Base-by-base conservation (phyloP, 2,329 filamentous ascomycete species). In the Penicillium sp. region DNA sequence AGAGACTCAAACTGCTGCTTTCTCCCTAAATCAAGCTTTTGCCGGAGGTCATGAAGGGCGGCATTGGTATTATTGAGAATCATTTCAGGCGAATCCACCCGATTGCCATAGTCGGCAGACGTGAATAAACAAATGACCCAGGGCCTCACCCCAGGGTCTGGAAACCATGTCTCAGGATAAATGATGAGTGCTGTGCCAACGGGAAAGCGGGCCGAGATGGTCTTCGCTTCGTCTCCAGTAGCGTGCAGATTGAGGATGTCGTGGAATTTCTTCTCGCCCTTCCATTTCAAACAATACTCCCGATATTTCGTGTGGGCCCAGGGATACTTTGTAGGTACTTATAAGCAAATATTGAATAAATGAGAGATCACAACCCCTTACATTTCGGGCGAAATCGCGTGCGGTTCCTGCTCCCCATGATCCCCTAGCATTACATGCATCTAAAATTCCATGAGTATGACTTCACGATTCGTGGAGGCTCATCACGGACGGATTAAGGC, bases 51-150 rank as follows among this genome's bases (percentile, higher is more conserved):
- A 49, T 68, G 63, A 58, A 87, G 71, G 1, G 84, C 81, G 3
- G 70, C 65, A 16, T 63, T 67, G 0, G 84, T 86, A 27, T 80
- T 79, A 3, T 62, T 63, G 11, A 86, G 52, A 37, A 87, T 85
- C 14, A 68, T 63, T 0, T 70, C 66, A 1, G 73, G 72, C 0
- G 72, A 57, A 55, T 68, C 71, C 29, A 69, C 64, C 26, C 75
- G 79, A 6, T 58, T 67, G 43, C 84, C 84, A 56, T 78, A 82
- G 2, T 71, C 70, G 3, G 70, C 66, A 2, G 82, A 84, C 0
- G 84, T 87, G 60, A 86, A 86, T 0, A 87, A 68, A 60, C 84
- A 87, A 0, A 82, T 80, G 26, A 87, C 78, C 78, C 81, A 87
- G 54, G 84, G 82, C 9, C 13, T 14, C 5, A 13, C 11, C 3